A percentile compares a stretch with the other conserved stretches of the same genome.
phyloP scores from a whole-genome alignment of 2,329 filamentous ascomycete genomes.

The Onygenales sp. region DNA sequence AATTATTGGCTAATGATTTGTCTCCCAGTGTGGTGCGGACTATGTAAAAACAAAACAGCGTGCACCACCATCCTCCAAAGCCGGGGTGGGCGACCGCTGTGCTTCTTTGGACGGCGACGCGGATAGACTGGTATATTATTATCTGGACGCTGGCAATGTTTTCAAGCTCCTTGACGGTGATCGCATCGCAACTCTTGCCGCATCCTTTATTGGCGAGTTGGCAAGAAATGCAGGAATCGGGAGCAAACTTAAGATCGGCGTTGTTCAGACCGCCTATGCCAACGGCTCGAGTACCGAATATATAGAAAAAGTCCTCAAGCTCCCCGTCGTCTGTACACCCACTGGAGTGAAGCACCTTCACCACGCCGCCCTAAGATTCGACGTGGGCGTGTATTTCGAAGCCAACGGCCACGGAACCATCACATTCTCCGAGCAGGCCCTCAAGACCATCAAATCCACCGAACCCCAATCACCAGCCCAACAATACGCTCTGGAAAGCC shows the following conservation, averaged over 20 bases:
- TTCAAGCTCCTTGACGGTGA: slow-evolving; percentile 95
- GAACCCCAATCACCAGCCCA: slow-evolving; percentile 86
- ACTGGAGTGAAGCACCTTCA: slow-evolving; percentile 97
- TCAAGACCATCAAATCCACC: slow-evolving; percentile 66
- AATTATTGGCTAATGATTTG: slow-evolving; percentile 11
- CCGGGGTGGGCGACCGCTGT: slow-evolving; percentile 64
- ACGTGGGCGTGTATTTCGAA: slow-evolving; percentile 97
- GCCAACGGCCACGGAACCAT: slow-evolving; percentile 97
- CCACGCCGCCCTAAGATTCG: slow-evolving; percentile 89
- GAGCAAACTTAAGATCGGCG: slow-evolving; percentile 76
- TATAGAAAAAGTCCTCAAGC: slow-evolving; percentile 74
- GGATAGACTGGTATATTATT: slow-evolving; percentile 93
- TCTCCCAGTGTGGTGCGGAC: slow-evolving; percentile 73
- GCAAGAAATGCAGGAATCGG: slow-evolving; percentile 68
- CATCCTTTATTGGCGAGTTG: slow-evolving; percentile 86
- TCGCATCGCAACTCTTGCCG: slow-evolving; percentile 88
- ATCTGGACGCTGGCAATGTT: slow-evolving; percentile 66
- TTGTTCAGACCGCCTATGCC: slow-evolving; percentile 95
- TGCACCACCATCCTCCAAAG: slow-evolving; percentile 73
- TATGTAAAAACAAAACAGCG: slow-evolving; percentile 96
- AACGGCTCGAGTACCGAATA: slow-evolving; percentile 93
- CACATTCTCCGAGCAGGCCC: slow-evolving; percentile 78
- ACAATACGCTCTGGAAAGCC: slow-evolving; percentile 75
- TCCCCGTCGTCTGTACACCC: slow-evolving; percentile 85
- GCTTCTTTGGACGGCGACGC: slow-evolving; percentile 93